Evolutionary conservation across 257 asterid genomes (phyloP).

Genomic region (Capsicum chinense): DNA sequence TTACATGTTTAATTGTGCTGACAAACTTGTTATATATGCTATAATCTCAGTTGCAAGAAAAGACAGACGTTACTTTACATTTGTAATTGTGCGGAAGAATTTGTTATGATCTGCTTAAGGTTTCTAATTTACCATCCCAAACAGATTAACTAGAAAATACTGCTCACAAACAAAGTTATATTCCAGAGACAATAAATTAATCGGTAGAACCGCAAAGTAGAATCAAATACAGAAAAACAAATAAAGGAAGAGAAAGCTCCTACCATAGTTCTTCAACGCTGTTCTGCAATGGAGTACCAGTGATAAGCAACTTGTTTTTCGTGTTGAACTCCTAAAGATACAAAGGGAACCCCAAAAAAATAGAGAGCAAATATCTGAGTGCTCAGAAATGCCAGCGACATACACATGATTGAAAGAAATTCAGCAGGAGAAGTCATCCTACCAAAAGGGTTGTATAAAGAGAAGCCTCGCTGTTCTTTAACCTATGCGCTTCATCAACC

Average conservation of each 20-base stretch:
- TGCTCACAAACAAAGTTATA: conserved; percentile 4
- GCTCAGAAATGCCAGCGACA: background rate
- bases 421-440: conserved; percentile 37
- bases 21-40: too few relatives aligned
- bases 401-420: conserved; percentile 17
- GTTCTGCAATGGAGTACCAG: conserved; percentile 98
- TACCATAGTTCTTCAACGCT: conserved; percentile 99
- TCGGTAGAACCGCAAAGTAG: background rate
- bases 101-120: background rate
- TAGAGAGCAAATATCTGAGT: conserved; percentile 26
- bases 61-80: background rate
- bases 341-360: conserved; percentile 28
- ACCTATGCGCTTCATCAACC: conserved; percentile 99
- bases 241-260: conserved; percentile 36
- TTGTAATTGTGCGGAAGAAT: background rate
- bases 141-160: background rate
- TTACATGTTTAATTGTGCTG: background rate
- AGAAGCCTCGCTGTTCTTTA: conserved; percentile 98
- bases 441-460: conserved; percentile 79
- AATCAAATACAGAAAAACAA: conserved; percentile 16
- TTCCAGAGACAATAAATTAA: background rate
- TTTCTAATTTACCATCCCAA: background rate
- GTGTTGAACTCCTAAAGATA: conserved; percentile 85
- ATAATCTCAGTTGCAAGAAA: background rate
- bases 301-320: conserved; percentile 93